These are phyloP conservation scores for Coemansia sp. DNA, from an alignment of 192 early-diverging fungal species.

Conservation along the genomic window DNA sequence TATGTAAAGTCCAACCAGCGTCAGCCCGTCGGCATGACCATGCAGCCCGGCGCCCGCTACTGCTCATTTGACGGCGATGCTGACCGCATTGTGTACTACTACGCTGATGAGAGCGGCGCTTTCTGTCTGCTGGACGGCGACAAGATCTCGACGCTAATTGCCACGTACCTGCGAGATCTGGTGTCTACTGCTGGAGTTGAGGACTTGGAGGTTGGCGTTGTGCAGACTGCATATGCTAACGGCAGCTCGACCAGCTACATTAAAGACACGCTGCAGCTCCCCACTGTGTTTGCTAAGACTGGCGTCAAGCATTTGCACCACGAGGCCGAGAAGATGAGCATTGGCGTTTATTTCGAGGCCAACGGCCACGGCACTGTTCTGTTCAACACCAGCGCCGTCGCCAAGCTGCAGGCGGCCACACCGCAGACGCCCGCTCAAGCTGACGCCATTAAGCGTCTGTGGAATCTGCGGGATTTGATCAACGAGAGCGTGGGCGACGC, in stretches of 20 bases:
- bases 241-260: constrained; percentile 94
- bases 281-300: constrained; percentile 92
- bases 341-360: constrained; percentile 99
- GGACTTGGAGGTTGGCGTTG: constrained; percentile 85
- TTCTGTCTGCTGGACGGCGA: constrained; percentile 98
- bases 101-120: constrained; percentile 64
- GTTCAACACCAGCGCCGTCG: constrained; percentile 86
- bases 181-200: constrained; percentile 77
- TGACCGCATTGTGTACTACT: constrained; percentile 98
- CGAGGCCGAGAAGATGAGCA: constrained; percentile 94
- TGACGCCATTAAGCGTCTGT: constrained; percentile 76
- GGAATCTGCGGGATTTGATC: constrained; percentile 87
- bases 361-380: constrained; percentile 99
- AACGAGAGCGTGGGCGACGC: constrained; percentile 99
- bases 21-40: constrained; percentile 66
- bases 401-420: constrained; percentile 23
- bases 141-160: constrained; percentile 95
- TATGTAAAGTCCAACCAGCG: constrained; percentile 92
- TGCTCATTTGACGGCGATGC: constrained; percentile 98
- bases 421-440: constrained; percentile 70
- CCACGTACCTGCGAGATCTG: constrained; percentile 90
- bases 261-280: constrained; percentile 84
- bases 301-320: constrained; percentile 99
- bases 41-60: constrained; percentile 70
- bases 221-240: constrained; percentile 99